Evolutionary conservation across 129 eudicot species (phyloP), one percentile per base, ranked within the genome.

Genomic region (Flaveria sonorensis): DNA sequence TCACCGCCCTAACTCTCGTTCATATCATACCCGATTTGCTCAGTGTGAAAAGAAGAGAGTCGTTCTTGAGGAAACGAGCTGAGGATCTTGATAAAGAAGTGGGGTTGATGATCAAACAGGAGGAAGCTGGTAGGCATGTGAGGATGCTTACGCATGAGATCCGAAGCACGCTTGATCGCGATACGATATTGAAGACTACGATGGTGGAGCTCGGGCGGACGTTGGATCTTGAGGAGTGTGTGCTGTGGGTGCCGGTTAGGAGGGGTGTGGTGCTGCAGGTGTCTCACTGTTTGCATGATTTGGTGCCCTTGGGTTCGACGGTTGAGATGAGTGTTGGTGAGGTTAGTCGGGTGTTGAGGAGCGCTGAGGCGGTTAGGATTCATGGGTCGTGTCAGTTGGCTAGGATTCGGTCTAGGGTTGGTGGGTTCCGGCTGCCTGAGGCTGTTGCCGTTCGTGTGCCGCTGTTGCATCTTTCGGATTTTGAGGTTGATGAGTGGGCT

Each of bases 111-210:
- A 86, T 85, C 26, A 75, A 76, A 69, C 78, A 85, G 69, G 87
- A 82, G 50, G 87, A 82, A 83, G 83, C 92, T 1, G 87, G 84
- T 51, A 70, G 88, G 52, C 85, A 85, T 61, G 86, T 88, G 30
- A 82, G 86, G 80, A 88, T 77, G 89, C 81, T 88, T 20, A 88
- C 87, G 8, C 87, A 80, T 83, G 87, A 88, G 75, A 88, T 88
- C 57, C 66, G 92, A 73, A 88, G 89, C 84, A 88, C 87, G 14
- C 77, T 88, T 70, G 83, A 88, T 71, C 21, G 92, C 15, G 85
- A 85, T 64, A 84, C 87, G 11, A 88, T 88, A 43, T 71, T 88
- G 46, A 85, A 85, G 20, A 84, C 92, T 16, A 85, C 92, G 18
- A 71, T 88, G 26, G 79, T 85, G 13, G 92, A 84, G 79, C 40